Evolutionary conservation across 371 early-diverging fungal species (phyloP).

Genomic region (Apophysomyces trapeziformis): DNA sequence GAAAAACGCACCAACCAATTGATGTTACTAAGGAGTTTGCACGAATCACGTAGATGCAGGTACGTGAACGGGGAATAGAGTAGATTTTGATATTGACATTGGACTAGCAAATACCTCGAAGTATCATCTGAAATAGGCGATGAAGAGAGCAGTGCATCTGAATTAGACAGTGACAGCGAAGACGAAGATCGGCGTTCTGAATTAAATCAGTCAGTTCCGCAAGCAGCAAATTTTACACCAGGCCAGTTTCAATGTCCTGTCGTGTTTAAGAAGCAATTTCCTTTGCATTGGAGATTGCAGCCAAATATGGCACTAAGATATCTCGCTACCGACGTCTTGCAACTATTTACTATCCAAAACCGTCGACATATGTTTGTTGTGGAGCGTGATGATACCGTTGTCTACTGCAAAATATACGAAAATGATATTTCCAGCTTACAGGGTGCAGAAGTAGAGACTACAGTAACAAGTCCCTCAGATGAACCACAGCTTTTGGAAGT

Average conservation of each 20-base stretch:
- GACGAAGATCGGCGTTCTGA: conserved; percentile 49
- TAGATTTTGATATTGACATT: not conserved
- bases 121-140: conserved; percentile 36
- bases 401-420: conserved; percentile 53
- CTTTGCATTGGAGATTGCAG: conserved; percentile 77
- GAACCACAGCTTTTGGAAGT: not conserved
- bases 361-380: conserved; percentile 77
- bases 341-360: conserved; percentile 71
- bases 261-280: conserved; percentile 67
- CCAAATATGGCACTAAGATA: conserved; percentile 69
- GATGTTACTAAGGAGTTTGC: conserved; percentile 65
- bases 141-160: conserved; percentile 26
- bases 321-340: conserved; percentile 57
- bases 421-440: conserved; percentile 11
- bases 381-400: conserved; percentile 58
- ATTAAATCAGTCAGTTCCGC: not conserved
- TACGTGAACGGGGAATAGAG: conserved; percentile 18
- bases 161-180: conserved; percentile 24
- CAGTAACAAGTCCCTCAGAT: not conserved
- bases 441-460: not conserved
- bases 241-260: conserved; percentile 79
- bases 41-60: conserved; percentile 73
- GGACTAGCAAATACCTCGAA: conserved; percentile 68
- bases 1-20: conserved; percentile 73
- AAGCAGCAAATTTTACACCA: conserved; percentile 42